These are phyloP conservation scores for Panicum hallii DNA, from an alignment of 202 grass and related monocot species.

Conservation along the genomic window DNA sequence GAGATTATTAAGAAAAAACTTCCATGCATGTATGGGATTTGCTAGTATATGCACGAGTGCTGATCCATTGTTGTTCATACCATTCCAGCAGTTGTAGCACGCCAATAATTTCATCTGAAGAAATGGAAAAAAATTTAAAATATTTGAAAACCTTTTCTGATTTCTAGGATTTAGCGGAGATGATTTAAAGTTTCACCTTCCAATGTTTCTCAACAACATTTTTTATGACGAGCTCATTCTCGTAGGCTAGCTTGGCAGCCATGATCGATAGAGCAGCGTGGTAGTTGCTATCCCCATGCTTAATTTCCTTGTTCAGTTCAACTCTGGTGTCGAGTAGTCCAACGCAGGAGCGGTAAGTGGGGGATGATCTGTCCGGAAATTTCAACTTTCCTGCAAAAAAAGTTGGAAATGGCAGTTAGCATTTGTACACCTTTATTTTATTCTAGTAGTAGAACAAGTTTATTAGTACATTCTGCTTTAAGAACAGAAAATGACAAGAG, in stretches of 20 bases:
- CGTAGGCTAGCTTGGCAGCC: constrained; percentile 85
- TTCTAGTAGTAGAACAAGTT: background rate
- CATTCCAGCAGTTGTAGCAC: constrained; percentile 77
- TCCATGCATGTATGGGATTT: background rate
- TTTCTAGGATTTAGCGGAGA: background rate
- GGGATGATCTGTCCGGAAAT: constrained; percentile 51
- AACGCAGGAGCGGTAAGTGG: constrained; percentile 56
- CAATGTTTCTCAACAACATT: constrained; percentile 58
- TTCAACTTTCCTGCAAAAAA: constrained; percentile 57
- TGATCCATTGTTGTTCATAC: constrained; percentile 39
- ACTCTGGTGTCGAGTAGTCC: constrained; percentile 68
- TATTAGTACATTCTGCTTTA: background rate
- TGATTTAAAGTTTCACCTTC: constrained; percentile 50
- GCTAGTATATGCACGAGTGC: too few relatives aligned
- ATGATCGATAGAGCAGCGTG: constrained; percentile 75
- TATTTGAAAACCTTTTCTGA: background rate
- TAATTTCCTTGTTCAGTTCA: constrained; percentile 71
- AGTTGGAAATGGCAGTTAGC: background rate
- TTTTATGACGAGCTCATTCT: constrained; percentile 68
- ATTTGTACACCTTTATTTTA: background rate
- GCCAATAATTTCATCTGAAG: constrained; percentile 70
- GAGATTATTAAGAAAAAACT: background rate
- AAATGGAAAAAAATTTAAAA: background rate
- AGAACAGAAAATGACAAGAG: background rate
- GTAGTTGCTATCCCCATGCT: constrained; percentile 56